phyloP scores from a whole-genome alignment of 768 basidiomycete genomes.

The Suillus sp. region DNA sequence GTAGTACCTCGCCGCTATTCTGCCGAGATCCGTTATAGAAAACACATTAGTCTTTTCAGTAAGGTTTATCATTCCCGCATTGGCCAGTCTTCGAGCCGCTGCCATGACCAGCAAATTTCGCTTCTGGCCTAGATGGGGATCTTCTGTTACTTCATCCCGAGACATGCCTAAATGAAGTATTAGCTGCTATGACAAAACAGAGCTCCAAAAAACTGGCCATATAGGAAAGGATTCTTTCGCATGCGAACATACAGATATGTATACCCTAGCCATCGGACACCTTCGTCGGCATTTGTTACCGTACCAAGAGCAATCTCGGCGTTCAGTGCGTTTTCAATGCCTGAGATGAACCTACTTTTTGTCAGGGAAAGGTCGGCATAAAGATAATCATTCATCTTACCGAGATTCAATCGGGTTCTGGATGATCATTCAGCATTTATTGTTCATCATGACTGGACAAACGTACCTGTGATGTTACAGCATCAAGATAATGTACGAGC shows the following conservation, averaged over 20 bases:
- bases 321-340: slow-evolving; percentile 90
- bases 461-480: slow-evolving; percentile 81
- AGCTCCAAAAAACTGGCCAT: slow-evolving; percentile 52
- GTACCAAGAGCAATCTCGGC: slow-evolving; percentile 96
- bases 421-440: slow-evolving; percentile 9
- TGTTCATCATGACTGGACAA: neutral
- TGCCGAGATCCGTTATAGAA: slow-evolving; percentile 84
- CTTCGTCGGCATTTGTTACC: slow-evolving; percentile 84
- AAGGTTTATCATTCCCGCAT: slow-evolving; percentile 81
- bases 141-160: slow-evolving; percentile 65
- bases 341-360: slow-evolving; percentile 64
- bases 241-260: slow-evolving; percentile 96
- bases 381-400: slow-evolving; percentile 43
- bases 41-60: slow-evolving; percentile 61
- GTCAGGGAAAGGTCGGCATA: neutral
- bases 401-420: slow-evolving; percentile 96
- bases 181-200: slow-evolving; percentile 10
- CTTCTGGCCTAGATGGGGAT: slow-evolving; percentile 71
- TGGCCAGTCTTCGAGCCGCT: slow-evolving; percentile 68
- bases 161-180: slow-evolving; percentile 59
- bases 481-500: slow-evolving; percentile 85
- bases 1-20: slow-evolving; percentile 97
- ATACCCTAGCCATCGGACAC: slow-evolving; percentile 93
- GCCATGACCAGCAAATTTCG: slow-evolving; percentile 65
- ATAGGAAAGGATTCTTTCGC: slow-evolving; percentile 85